Conservation (phyloP, 2,329 filamentous ascomycete species). For the Diaporthe eres region DNA sequence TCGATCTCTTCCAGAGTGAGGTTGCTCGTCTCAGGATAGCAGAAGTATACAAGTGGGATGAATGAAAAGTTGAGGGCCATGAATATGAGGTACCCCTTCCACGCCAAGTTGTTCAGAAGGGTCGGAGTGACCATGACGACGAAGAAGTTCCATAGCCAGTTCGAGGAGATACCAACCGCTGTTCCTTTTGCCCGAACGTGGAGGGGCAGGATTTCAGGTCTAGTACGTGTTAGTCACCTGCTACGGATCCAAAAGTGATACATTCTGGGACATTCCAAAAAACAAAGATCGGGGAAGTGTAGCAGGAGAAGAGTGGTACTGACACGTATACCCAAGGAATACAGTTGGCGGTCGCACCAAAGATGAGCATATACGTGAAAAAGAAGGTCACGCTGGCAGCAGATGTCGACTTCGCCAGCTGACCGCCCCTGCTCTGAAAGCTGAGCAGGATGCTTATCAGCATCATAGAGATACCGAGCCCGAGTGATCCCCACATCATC, state of each 20-base stretch:
- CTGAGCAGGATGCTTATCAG: slow-evolving; percentile 54
- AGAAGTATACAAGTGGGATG: slow-evolving; percentile 58
- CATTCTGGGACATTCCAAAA: too few species aligned
- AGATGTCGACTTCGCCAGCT: slow-evolving; percentile 43
- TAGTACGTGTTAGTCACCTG: too few species aligned
- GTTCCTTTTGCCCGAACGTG: slow-evolving; percentile 51
- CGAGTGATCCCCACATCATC: slow-evolving; percentile 58
- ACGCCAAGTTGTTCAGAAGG: slow-evolving; percentile 61
- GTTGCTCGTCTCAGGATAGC: slow-evolving; percentile 67
- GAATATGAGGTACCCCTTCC: slow-evolving; percentile 68
- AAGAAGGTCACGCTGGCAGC: slow-evolving; percentile 54
- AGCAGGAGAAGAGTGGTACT: too few species aligned
- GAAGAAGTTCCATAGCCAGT: slow-evolving; percentile 55
- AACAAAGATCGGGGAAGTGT: too few species aligned
- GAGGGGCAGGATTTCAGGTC: slow-evolving; percentile 53
- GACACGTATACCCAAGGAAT: slow-evolving; percentile 55
- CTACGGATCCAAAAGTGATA: too few species aligned
- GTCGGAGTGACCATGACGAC: slow-evolving; percentile 66
- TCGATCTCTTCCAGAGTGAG: slow-evolving; percentile 67
- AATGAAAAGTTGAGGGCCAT: slow-evolving; percentile 62
- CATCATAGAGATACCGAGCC: slow-evolving; percentile 54
- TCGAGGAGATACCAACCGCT: slow-evolving; percentile 51
- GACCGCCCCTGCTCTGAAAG: slow-evolving; percentile 39
- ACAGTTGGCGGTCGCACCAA: slow-evolving; percentile 51
- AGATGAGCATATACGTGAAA: slow-evolving; percentile 50